Base-by-base conservation (phyloP, 78 protist species). In the Parvularia atlantis region DNA sequence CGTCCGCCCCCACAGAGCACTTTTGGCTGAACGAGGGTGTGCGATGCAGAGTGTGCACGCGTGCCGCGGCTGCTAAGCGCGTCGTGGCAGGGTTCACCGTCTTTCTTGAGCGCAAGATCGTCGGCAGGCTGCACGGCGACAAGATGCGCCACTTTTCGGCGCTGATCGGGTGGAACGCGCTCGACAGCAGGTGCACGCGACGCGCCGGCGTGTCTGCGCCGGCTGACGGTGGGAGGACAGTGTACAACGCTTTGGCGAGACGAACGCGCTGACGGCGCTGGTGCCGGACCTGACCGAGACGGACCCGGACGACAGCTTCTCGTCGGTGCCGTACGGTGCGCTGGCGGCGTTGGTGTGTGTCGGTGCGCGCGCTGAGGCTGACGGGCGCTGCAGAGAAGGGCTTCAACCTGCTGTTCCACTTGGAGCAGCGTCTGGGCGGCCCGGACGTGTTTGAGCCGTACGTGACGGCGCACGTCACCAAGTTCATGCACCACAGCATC, bases 231-330 rank as follows among this genome's bases (percentile, higher is more conserved):
- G n/a, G 31, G 53, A 67, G 11, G 86, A 80, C 39, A 68, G 73
- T 28, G 57, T 87, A 40, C 76, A 77, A 11, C 48, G 5, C 33
- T 79, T 75, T n/a, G 84, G 78, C 26, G 48, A 43, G 22, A 39
- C 9, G 26, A 24, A 48, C 54, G 73, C 73, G 24, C 58, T 76
- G 50, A 87, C 92, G 33, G 81, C 82, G 41, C 79, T 87, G 35
- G 66, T 52, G 46, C 84, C 73, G 28, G 43, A 71, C 37, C 61
- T 77, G 22, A 62, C 69, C 40, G 86, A 84, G 50, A 74, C 80
- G 59, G 86, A 83, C 53, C 92, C 92, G 59, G 92, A 87, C 59
- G 92, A 87, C 66, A 83, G 84, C 9, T 87, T 87, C 76, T 48
- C 71, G 36, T 80, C 88, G 0, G 84, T 87, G 0, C 92, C 92